Conservation (phyloP, 768 basidiomycete species). For the Lactarius sp. region DNA sequence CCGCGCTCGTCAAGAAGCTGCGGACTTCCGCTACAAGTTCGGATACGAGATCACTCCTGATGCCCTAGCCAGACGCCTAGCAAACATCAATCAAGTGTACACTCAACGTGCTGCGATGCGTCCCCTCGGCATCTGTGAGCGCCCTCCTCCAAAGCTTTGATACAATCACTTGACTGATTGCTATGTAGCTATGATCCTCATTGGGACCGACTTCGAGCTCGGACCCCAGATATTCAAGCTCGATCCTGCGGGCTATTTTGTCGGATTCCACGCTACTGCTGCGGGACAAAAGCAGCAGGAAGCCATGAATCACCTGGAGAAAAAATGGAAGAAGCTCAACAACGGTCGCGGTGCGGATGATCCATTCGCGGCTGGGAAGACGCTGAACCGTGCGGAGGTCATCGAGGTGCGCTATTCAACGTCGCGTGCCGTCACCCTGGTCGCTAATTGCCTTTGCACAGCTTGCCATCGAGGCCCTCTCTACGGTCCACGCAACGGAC, state of each 20-base stretch:
- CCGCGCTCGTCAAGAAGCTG: constrained; percentile 85
- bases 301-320: constrained; percentile 97
- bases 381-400: constrained; percentile 68
- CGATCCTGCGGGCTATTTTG: constrained; percentile 97
- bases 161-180: not conserved
- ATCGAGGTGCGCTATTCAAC: constrained; percentile 65
- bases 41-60: constrained; percentile 99
- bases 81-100: constrained; percentile 98
- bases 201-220: constrained; percentile 84
- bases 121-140: constrained; percentile 88
- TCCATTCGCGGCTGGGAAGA: constrained; percentile 67
- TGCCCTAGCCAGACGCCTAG: constrained; percentile 87
- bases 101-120: constrained; percentile 97
- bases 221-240: constrained; percentile 99
- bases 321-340: constrained; percentile 96
- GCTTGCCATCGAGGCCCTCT: constrained; percentile 94
- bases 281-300: constrained; percentile 98
- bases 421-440: not conserved
- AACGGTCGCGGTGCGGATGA: constrained; percentile 75
- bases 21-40: constrained; percentile 91
- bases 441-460: constrained; percentile 30
- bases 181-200: constrained; percentile 83
- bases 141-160: not conserved
- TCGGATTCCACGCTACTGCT: constrained; percentile 95
- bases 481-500: constrained; percentile 90